Conservation (phyloP, 192 early-diverging fungal genomes). For the Mycoemilia scoparia region DNA sequence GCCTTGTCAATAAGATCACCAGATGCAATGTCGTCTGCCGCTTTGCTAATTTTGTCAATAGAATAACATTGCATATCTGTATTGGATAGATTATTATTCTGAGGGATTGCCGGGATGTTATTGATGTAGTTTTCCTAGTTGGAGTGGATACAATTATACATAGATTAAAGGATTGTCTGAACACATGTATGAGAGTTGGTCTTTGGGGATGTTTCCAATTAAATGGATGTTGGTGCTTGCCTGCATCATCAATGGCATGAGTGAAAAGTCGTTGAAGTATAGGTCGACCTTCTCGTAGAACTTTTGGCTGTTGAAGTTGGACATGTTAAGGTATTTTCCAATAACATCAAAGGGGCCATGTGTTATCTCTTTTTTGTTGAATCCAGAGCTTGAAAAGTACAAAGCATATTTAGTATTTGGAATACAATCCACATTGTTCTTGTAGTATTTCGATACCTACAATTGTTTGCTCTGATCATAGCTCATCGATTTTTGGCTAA, state of each 20-base stretch:
- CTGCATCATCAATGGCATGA: conserved; percentile 87
- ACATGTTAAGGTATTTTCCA: conserved; percentile 34
- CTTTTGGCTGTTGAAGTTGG: conserved; percentile 22
- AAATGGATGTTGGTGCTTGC: too few relatives aligned
- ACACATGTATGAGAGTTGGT: too few relatives aligned
- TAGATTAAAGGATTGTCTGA: neutral
- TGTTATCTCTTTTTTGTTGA: conserved; percentile 40
- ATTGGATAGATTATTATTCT: conserved; percentile 1
- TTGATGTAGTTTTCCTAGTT: conserved; percentile 74
- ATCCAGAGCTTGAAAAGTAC: too few relatives aligned
- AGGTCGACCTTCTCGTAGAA: conserved; percentile 66
- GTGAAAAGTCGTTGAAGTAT: conserved; percentile 77
- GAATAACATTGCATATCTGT: conserved; percentile 12
- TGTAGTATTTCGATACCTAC: too few relatives aligned
- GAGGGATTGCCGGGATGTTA: conserved; percentile 33
- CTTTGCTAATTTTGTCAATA: conserved; percentile 50
- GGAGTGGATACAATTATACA: conserved; percentile 2
- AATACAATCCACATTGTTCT: too few relatives aligned
- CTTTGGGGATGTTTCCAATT: neutral
- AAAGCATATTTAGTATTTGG: too few relatives aligned
- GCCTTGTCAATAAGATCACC: conserved; percentile 60
- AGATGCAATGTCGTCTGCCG: conserved; percentile 72
- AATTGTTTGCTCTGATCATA: conserved; percentile 62
- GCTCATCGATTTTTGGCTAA: conserved; percentile 41
- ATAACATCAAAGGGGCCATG: conserved; percentile 62